A percentile compares a stretch with the other conserved stretches of the same genome.
These are phyloP conservation scores for Excoecaria cochinchinensis DNA, from an alignment of 345 rosid genomes.

Conservation along the genomic window DNA sequence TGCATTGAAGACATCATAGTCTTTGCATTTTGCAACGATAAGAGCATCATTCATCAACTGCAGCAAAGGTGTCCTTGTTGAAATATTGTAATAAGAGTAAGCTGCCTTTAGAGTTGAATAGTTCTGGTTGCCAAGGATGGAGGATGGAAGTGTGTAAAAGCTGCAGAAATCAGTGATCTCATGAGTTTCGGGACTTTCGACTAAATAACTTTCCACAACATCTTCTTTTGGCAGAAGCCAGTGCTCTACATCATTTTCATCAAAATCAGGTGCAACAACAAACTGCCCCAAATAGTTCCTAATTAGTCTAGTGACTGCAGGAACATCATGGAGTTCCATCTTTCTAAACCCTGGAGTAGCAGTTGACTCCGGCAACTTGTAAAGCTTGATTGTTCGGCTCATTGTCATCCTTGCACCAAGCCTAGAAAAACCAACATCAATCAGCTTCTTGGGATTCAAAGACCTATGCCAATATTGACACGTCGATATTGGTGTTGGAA, in stretches of 20 bases:
- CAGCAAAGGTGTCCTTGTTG: conserved; percentile 72
- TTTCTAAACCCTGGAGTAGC: conserved; percentile 75
- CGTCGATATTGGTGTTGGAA: conserved; percentile 80
- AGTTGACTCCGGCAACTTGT: conserved; percentile 69
- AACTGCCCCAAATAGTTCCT: conserved; percentile 65
- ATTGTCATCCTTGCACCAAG: conserved; percentile 89
- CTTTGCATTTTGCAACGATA: conserved; percentile 72
- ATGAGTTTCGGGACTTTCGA: conserved; percentile 78
- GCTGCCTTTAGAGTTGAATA: conserved; percentile 77
- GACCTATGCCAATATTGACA: conserved; percentile 96
- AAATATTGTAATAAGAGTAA: conserved; percentile 80
- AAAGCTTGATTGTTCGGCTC: conserved; percentile 85
- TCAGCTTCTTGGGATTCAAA: conserved; percentile 88
- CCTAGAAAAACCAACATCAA: conserved; percentile 86
- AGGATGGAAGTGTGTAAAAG: conserved; percentile 85
- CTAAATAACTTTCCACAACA: conserved; percentile 75
- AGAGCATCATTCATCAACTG: conserved; percentile 87
- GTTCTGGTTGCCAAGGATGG: conserved; percentile 80
- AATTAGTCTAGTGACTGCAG: conserved; percentile 75
- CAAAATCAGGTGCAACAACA: conserved; percentile 76
- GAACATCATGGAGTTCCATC: conserved; percentile 78
- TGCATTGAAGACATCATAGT: conserved; percentile 78
- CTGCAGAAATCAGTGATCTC: conserved; percentile 91
- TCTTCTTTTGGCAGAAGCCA: conserved; percentile 79
- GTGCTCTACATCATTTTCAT: conserved; percentile 76